Evolutionary conservation across 768 basidiomycete species (phyloP), one percentile per base, ranked within the genome.

Genomic region (Rossbeevera mucosa): DNA sequence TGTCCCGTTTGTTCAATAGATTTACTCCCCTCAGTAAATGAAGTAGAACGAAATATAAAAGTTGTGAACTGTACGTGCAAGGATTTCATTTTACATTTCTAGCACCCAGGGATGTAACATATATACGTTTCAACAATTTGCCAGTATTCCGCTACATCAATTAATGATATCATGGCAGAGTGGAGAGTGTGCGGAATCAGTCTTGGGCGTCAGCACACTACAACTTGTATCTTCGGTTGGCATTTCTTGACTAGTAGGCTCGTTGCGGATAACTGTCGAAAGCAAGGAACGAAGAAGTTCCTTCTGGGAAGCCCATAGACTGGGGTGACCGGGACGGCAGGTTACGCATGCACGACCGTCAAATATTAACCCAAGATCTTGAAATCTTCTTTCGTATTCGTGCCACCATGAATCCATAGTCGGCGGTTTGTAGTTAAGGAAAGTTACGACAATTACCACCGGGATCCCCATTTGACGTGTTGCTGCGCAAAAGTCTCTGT

Each of bases 361-460:
- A 29, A 71, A 71, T 18, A 28, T 30, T n/a, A 72, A 42, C 13
- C 56, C 57, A 36, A 57, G 5, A 13, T 38, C 2, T 13, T 33
- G 49, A 6, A 72, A 59, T 21, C 1, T 21, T 31, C 42, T 49
- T 41, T 59, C 57, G 29, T 71, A 68, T 9, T n/a, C 7, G 13
- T 55, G 48, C 71, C 69, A 72, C 69, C 71, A 72, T 2, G 46
- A 20, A 0, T 71, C 71, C 69, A 71, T 70, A 1, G 54, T 47
- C 16, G 58, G 58, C 25, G 62, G 59, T 16, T n/a, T 22, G 25
- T 53, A 53, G 53, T 75, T 76, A 5, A 76, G 63, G 38, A 71
- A 65, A 12, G 74, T 77, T 16, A 76, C 44, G 6, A 58, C 72
- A 8, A 77, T 48, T 12, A 72, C 63, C 40, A 72, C 67, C 1